Evolutionary conservation across 2,329 filamentous ascomycete species (phyloP), one percentile per base, ranked within the genome.

Genomic region (Xenosphaeropsis pyriputrescens): DNA sequence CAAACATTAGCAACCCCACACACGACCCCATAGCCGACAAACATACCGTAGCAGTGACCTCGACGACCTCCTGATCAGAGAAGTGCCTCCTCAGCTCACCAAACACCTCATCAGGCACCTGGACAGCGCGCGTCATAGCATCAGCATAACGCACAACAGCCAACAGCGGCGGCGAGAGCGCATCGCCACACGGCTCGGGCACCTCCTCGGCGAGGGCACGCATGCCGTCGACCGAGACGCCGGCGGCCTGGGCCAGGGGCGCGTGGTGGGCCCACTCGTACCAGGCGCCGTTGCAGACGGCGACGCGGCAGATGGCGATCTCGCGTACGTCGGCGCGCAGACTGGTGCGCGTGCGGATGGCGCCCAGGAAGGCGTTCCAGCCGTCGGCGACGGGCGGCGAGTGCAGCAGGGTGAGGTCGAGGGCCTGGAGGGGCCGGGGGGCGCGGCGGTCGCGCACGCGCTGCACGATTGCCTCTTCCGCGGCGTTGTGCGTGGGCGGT

Each of bases 231-330:
- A 52, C 49, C 34, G 41, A 47, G 8, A 53, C 49, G 6, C 51
- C 50, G 8, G 49, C 51, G 6, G 40, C 47, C 37, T 53, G 17
- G 11, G 50, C 61, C 4, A 70, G 68, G 12, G 84, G 84, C 13
- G 76, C 77, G 54, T 93, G 85, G 39, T 84, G 73, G 29, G 63
- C 70, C 85, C 83, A 93, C 57, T 93, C 85, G 57, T 86, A 93
- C 75, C 80, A 85, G 2, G 85, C 85, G 14, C 68, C 59, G 58
- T 93, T 93, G 49, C 85, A 70, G 13, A 80, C 76, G 11, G 85
- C 85, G 12, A 93, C 81, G 35, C 85, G 72, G 50, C 75, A 85
- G 48, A 93, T 88, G 46, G 82, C 79, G 14, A 88, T 65, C 63
- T 93, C 85, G 46, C 82, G 75, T 38, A 85, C 52, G 47, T 71